Base-by-base conservation (phyloP, 2,329 filamentous ascomycete genomes). In the Chrysosporium keratinophilum region DNA sequence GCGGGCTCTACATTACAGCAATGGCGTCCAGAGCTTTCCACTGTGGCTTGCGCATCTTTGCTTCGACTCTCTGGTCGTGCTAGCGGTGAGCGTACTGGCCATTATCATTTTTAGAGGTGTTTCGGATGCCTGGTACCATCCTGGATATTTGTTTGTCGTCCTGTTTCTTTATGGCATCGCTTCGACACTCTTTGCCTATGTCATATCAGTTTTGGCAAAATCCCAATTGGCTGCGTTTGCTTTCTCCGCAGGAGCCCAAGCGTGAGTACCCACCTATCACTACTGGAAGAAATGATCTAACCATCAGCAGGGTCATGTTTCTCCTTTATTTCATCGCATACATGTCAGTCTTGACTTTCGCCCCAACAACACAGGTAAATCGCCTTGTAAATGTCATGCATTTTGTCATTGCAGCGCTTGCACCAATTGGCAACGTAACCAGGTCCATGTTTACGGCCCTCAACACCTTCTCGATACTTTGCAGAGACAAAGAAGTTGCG, bases 201-300 rank as follows among this genome's bases (percentile, higher is more conserved):
- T 91, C 37, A 77, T 95, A 41, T 95, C 89, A 0, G 78, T 95
- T 0, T 85, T 89, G 62, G 81, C 84, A 34, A 80, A 78, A 48
- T 89, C 85, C 33, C 88, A 94, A 67, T 76, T 95, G 5, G 84
- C 86, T 3, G 83, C 89, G 0, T 96, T 93, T 66, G 90, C 88
- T 0, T 85, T 91, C 65, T 82, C 87, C 1, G 86, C 88, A 0
- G 86, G 84, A 15, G 78, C 81, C 14, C 88, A 95, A 68, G 85
- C 84, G 46, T 73, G 64, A 62, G 64, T 64, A 50, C 10, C 19
- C n/a, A 44, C 7, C 53, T 52, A 1, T 37, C n/a, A n/a, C 10
- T 2, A 7, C 12, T 17, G 9, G n/a, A 47, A 35, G 37, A 12
- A 19, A n/a, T 12, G 20, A 33, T 52, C 41, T 54, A 37, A 39